phyloP scores from a whole-genome alignment of 176 grass and related monocot species.

The Miscanthus lutarioriparius region DNA sequence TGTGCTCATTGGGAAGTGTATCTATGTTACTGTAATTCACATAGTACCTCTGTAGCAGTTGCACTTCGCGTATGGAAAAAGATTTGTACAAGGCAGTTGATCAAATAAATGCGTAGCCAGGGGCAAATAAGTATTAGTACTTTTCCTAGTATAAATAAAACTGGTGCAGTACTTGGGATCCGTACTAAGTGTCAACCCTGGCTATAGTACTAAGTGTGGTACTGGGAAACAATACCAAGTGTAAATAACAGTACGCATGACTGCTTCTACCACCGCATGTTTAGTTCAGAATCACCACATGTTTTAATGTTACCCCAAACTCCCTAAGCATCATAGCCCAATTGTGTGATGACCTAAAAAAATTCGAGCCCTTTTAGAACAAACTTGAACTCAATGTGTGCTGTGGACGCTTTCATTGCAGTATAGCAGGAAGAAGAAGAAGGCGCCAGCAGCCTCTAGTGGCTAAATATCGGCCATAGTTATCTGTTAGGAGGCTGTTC shows the following conservation, averaged over 20 bases:
- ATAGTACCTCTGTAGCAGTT: not conserved
- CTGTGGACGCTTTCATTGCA: too few relatives aligned
- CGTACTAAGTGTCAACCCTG: not conserved
- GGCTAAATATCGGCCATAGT: too few relatives aligned
- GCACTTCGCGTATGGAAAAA: not conserved
- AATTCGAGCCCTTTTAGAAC: not conserved
- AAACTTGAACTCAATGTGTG: not conserved
- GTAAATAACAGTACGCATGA: too few relatives aligned
- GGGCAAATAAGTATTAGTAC: not conserved
- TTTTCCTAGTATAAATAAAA: not conserved
- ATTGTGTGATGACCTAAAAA: not conserved
- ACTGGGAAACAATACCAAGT: too few relatives aligned
- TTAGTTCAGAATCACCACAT: constrained; percentile 7
- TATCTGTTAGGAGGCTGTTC: too few relatives aligned
- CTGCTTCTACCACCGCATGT: too few relatives aligned
- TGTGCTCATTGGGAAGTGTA: not conserved
- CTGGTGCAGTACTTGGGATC: not conserved
- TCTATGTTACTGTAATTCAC: not conserved
- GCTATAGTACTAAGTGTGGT: not conserved
- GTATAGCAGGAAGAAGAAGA: too few relatives aligned
- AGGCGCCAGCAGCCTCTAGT: too few relatives aligned
- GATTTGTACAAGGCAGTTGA: not conserved
- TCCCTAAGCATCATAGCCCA: not conserved
- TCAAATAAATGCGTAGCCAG: not conserved
- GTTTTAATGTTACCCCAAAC: not conserved